Evolutionary conservation across 306 rosid species (phyloP).

Genomic region (Datisca glomerata): DNA sequence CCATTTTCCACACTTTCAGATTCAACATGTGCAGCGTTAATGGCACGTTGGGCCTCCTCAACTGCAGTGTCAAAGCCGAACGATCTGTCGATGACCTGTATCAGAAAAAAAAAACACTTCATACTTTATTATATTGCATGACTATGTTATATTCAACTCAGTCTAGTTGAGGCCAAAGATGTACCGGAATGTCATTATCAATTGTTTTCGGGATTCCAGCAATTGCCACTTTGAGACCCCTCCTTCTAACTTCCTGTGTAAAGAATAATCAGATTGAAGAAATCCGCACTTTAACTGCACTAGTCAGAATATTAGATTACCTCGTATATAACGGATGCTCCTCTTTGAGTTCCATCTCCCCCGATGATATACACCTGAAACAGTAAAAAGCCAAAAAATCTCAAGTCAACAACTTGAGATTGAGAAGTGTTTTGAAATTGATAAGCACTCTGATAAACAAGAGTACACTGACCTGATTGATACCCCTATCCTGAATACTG

Average conservation of each 20-base stretch:
- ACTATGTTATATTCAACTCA: too few species aligned
- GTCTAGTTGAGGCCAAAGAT: constrained; percentile 13
- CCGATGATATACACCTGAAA: constrained; percentile 97
- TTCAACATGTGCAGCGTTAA: constrained; percentile 98
- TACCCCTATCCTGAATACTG: constrained; percentile 84
- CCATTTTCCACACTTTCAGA: constrained; percentile 80
- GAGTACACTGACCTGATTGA: constrained; percentile 57
- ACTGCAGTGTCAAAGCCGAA: constrained; percentile 98
- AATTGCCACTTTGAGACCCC: constrained; percentile 82
- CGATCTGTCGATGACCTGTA: constrained; percentile 78
- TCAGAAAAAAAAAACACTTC: constrained; percentile 10
- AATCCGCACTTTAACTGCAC: background rate
- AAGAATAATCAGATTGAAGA: constrained; percentile 5
- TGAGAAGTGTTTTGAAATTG: background rate
- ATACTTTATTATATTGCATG: background rate
- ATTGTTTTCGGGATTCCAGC: constrained; percentile 96
- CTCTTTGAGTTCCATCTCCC: constrained; percentile 98
- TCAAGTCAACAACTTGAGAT: background rate
- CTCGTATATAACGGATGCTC: constrained; percentile 89
- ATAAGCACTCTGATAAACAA: background rate
- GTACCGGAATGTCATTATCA: constrained; percentile 86
- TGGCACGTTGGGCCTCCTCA: constrained; percentile 99
- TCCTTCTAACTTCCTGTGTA: constrained; percentile 74
- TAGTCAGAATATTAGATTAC: constrained; percentile 19
- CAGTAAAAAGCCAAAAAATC: constrained; percentile 4